phyloP scores from a whole-genome alignment of 345 rosid genomes.

The Mercurialis annua region DNA sequence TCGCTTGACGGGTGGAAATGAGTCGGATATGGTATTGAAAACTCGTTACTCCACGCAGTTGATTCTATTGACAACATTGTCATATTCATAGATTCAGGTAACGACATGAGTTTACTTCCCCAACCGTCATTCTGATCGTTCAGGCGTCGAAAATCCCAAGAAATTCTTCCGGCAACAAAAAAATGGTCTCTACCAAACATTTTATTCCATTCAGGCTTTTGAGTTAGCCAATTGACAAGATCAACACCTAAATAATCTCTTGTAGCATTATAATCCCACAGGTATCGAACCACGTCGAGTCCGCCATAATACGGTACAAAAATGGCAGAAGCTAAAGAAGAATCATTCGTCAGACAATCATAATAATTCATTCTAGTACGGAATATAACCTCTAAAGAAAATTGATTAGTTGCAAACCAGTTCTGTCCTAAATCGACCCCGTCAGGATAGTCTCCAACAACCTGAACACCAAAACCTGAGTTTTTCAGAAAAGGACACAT shows the following conservation, averaged over 20 bases:
- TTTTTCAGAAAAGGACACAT: slow-evolving; percentile 19
- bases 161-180: slow-evolving; percentile 21
- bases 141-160: slow-evolving; percentile 16
- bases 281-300: slow-evolving; percentile 12
- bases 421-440: neutral
- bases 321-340: slow-evolving; percentile 20
- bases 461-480: slow-evolving; percentile 10
- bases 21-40: slow-evolving; percentile 25
- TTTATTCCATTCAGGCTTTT: slow-evolving; percentile 13
- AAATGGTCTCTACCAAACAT: slow-evolving; percentile 27
- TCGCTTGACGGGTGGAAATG: slow-evolving; percentile 21
- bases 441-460: slow-evolving; percentile 4
- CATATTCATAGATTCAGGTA: slow-evolving; percentile 23
- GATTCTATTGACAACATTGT: slow-evolving; percentile 21
- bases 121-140: neutral
- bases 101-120: slow-evolving; percentile 22
- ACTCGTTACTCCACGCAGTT: slow-evolving; percentile 17
- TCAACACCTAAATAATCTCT: slow-evolving; percentile 17
- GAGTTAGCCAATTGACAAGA: slow-evolving; percentile 15
- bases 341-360: slow-evolving; percentile 21
- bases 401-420: slow-evolving; percentile 28
- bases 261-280: slow-evolving; percentile 9
- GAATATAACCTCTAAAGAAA: slow-evolving; percentile 17
- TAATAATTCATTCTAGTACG: slow-evolving; percentile 18
- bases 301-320: slow-evolving; percentile 20